Evolutionary conservation across 2,329 filamentous ascomycete genomes (phyloP), one percentile per base, ranked within the genome.

Genomic region (Diaporthe sp.): DNA sequence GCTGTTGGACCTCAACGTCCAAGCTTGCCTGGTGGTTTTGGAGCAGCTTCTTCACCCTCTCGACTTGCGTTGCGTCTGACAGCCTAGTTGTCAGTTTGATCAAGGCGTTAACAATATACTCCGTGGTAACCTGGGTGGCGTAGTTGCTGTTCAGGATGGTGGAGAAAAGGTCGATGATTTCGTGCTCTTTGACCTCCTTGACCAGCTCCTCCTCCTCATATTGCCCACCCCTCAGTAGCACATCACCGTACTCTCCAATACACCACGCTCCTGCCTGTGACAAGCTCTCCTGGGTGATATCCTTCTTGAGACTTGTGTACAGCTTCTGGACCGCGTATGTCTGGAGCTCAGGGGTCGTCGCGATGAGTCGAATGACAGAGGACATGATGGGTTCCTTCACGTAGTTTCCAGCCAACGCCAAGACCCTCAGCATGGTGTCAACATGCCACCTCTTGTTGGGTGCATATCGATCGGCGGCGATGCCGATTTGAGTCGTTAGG

Each of bases 391-490:
- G 97, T 83, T 99, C 97, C 83, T 98, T 98, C 78, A 99, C 96
- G 80, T 97, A 98, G 84, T 97, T 98, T 61, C 97, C 97, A 70
- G 97, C 97, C 77, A 99, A 88, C 74, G 96, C 98, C 79, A 99
- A 85, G 33, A 99, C 95, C 30, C 97, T 91, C 71, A 99, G 88
- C 93, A 99, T 98, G 3, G 97, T 99, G 81, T 99, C 97, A 78
- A 98, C 93, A 82, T 99, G 97, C 97, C 97, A 99, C 82, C 97
- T 90, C 86, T 98, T 98, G 85, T 97, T 98, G 0, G 97, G 97
- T 2, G 97, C 94, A 84, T 95, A 99, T 78, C 96, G 92, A 83
- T 99, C 97, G 9, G 97, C 97, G 15, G 97, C 97, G 79, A 99
- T 95, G 33, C 97, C 97, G 82, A 99, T 99, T 82, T 99, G 97